These are phyloP conservation scores for Acrocalymma vagum DNA, from an alignment of 2,329 filamentous ascomycete genomes.

Conservation along the genomic window DNA sequence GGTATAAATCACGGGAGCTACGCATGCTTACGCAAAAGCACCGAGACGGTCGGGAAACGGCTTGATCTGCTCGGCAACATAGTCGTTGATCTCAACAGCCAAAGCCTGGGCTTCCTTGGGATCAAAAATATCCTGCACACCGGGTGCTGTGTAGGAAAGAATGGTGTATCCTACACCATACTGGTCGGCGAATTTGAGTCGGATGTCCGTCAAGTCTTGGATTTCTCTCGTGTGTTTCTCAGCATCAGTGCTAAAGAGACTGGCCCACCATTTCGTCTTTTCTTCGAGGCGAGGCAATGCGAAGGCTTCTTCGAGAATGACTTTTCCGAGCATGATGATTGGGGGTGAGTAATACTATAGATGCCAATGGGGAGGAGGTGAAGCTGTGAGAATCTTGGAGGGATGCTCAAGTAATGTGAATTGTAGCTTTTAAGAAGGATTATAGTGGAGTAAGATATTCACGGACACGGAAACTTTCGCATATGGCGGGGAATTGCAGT, in stretches of 20 bases:
- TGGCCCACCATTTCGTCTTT: slow-evolving; percentile 68
- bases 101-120: slow-evolving; percentile 53
- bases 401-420: too few relatives aligned
- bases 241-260: slow-evolving; percentile 66
- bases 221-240: slow-evolving; percentile 68
- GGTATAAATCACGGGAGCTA: too few relatives aligned
- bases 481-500: too few relatives aligned
- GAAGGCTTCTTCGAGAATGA: slow-evolving; percentile 70
- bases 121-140: slow-evolving; percentile 58
- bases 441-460: too few relatives aligned
- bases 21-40: too few relatives aligned
- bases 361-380: too few relatives aligned
- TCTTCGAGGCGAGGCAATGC: slow-evolving; percentile 67
- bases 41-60: slow-evolving; percentile 53
- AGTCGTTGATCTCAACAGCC: slow-evolving; percentile 58
- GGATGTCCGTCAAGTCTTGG: slow-evolving; percentile 55
- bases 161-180: slow-evolving; percentile 59
- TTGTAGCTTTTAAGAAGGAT: too few relatives aligned
- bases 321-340: slow-evolving; percentile 71
- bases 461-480: too few relatives aligned
- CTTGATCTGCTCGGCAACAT: slow-evolving; percentile 54
- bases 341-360: too few relatives aligned
- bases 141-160: slow-evolving; percentile 58
- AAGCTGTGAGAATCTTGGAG: too few relatives aligned
- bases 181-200: slow-evolving; percentile 53